Evolutionary conservation across 2,329 filamentous ascomycete genomes (phyloP), one percentile per base, ranked within the genome.

Genomic region (Penicillium occitanis): DNA sequence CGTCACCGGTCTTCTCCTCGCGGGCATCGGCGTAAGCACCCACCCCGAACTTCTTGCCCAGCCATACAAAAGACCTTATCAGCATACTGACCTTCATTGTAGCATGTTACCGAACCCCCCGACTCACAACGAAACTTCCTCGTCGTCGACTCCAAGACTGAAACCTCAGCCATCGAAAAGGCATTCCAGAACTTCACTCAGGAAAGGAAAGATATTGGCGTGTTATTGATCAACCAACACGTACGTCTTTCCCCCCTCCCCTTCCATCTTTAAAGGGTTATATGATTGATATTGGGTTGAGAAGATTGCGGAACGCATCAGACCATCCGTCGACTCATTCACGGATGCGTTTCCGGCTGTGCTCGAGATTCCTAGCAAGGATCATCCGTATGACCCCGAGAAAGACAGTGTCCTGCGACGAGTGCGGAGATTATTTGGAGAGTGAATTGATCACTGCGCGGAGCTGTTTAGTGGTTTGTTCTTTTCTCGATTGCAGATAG

Each of bases 311-410:
- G 95, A 99, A 77, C 88, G 88, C 77, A 99, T 99, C 86, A 88
- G 95, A 78, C 87, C 94, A 77, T 88, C 90, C 68, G 90, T 99
- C 71, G 95, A 99, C 79, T 88, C 88, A 44, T 97, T 96, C 81
- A 94, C 92, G 22, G 92, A 94, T 60, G 93, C 95, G 4, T 99
- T 99, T 81, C 95, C 95, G n/a, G 90, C 93, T 25, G 86, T 99
- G 64, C 88, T 99, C 66, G 95, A 99, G 80, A 98, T 99, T 68
- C 95, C 95, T 28, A 96, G 92, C 82, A 99, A 99, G 85, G 95
- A 99, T 78, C 95, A 99, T 78, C 95, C 95, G 1, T 99, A 99
- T 76, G 94, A 99, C 74, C 95, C 95, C 0, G 95, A 99, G 81
- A 99, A 99, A 84, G 95, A 99, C 79, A 98, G 94, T 76, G 94